Evolutionary conservation across 441 rosid species (phyloP), one percentile per base, ranked within the genome.

Genomic region (Pelargonium hybrid): DNA sequence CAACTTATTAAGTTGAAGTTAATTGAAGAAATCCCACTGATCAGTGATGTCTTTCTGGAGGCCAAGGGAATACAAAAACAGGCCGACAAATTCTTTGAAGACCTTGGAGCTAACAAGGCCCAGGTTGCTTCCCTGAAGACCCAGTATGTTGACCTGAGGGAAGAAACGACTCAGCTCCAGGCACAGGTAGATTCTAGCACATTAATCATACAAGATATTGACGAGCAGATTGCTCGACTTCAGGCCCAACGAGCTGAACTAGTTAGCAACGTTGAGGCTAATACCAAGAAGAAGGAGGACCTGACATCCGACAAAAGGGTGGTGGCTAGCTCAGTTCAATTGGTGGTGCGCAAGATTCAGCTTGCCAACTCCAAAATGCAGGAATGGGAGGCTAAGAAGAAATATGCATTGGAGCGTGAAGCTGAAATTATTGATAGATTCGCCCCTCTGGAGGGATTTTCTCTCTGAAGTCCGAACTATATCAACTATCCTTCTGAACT

Each of bases 1-100:
- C 90, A 87, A 72, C 84, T 87, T 66, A 88, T 87, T 65, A 88
- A 86, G 81, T 31, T 88, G 76, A 88, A 85, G 69, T 77, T 87
- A 78, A 83, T 88, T 0, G 90, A 87, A 76, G 91, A 88, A 81
- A 84, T 90, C 43, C 86, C 90, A 50, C 72, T 73, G 15, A 86
- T 84, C 63, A 82, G 90, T n/a, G 83, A 86, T 82, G 89, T 85
- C 39, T 88, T 74, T 45, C 72, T 80, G 0, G 90, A 86, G 83
- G 85, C 84, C 75, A 82, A 83, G 82, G 80, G 75, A 39, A 74
- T 78, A 29, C 79, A 86, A 68, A 77, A 79, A 68, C 86, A 82
- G 66, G 87, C 87, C n/a, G 77, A 86, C 65, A 74, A 75, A 65
- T 84, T 80, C 74, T 83, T 84, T 72, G 78, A 81, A 50, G 72